A percentile compares a stretch with the other conserved stretches of the same genome.
These are phyloP conservation scores for Pseudozyma hubeiensis DNA, from an alignment of 1,284 basidiomycete species.

Conservation along the genomic window DNA sequence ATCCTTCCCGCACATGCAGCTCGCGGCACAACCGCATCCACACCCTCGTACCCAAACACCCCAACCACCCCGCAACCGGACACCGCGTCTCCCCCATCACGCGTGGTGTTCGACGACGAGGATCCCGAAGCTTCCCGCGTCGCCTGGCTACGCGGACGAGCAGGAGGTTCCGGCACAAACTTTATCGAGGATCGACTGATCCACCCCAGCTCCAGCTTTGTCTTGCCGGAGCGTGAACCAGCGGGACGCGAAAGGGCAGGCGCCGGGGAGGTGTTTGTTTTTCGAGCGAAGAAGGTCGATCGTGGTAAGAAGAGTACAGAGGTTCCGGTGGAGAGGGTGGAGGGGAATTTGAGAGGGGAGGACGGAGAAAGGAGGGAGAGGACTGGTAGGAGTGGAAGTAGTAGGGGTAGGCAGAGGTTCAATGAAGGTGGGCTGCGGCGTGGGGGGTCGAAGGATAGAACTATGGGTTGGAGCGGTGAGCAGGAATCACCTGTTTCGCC, in stretches of 20 bases:
- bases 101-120: slow-evolving; percentile 23
- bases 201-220: neutral
- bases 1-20: no score
- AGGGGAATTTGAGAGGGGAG: no score
- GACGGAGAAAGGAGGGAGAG: no score
- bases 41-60: neutral
- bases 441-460: neutral
- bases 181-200: neutral
- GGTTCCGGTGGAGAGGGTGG: slow-evolving; percentile 4
- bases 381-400: neutral
- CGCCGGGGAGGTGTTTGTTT: no score
- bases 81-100: neutral
- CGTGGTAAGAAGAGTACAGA: neutral
- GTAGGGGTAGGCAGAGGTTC: slow-evolving; percentile 4
- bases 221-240: neutral
- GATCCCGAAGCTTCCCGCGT: slow-evolving; percentile 5
- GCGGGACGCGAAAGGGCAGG: neutral
- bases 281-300: neutral
- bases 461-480: no score
- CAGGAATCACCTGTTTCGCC: no score
- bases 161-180: no score
- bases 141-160: slow-evolving; percentile 3
- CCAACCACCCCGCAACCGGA: neutral
- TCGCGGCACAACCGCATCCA: neutral
- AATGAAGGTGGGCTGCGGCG: slow-evolving; percentile 8